Conservation (phyloP, 164 flowering plant genomes). For the Magnolia kwangsiensis region DNA sequence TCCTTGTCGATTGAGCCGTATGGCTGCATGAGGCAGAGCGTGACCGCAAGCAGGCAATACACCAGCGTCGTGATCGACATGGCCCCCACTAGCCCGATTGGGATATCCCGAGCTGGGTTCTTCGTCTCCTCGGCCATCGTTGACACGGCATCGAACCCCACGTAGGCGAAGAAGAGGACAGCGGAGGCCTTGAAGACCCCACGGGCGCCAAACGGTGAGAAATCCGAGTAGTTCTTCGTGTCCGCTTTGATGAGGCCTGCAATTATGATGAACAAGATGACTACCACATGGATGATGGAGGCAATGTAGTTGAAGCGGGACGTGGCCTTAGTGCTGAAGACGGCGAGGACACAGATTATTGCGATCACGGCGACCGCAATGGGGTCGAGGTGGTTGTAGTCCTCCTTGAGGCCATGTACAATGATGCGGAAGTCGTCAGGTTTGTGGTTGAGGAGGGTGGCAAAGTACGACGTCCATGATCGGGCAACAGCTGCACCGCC, state of each 20-base stretch:
- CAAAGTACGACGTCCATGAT: slow-evolving; percentile 74
- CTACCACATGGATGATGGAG: slow-evolving; percentile 35
- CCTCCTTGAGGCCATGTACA: slow-evolving; percentile 22
- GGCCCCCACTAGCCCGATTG: slow-evolving; percentile 64
- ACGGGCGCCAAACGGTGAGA: slow-evolving; percentile 44
- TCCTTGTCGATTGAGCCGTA: slow-evolving; percentile 29
- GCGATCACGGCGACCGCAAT: slow-evolving; percentile 39
- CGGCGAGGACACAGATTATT: slow-evolving; percentile 27
- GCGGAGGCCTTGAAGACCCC: slow-evolving; percentile 62
- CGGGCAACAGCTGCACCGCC: slow-evolving; percentile 63
- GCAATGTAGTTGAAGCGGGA: slow-evolving; percentile 54
- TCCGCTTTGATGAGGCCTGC: slow-evolving; percentile 52
- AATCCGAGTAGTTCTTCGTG: slow-evolving; percentile 28
- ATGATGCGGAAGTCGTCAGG: slow-evolving; percentile 22
- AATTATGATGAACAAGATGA: slow-evolving; percentile 47
- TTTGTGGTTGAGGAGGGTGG: slow-evolving; percentile 45
- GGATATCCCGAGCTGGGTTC: slow-evolving; percentile 60
- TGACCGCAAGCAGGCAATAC: slow-evolving; percentile 45
- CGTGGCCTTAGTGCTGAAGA: slow-evolving; percentile 44
- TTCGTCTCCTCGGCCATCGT: slow-evolving; percentile 76
- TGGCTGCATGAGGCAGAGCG: slow-evolving; percentile 51
- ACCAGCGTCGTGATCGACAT: slow-evolving; percentile 37
- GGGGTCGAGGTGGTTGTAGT: slow-evolving; percentile 57
- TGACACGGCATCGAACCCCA: slow-evolving; percentile 59
- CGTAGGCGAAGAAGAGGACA: slow-evolving; percentile 57